phyloP scores from a whole-genome alignment of 176 grass and related monocot species.

The Aegilops speltoides region DNA sequence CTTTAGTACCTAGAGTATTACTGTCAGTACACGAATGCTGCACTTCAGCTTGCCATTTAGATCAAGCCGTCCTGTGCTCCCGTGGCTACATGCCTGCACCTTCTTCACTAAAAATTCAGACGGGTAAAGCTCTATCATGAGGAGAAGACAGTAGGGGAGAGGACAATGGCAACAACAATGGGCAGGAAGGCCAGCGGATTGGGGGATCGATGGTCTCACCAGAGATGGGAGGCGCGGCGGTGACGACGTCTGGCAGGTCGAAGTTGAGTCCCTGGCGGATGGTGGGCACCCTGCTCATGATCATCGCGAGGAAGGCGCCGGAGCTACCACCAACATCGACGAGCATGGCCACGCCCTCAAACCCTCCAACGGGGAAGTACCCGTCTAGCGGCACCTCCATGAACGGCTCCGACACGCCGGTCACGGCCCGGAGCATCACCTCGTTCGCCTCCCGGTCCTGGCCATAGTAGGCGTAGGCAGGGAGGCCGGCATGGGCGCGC shows the following conservation, averaged over 20 bases:
- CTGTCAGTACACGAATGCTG: too few relatives aligned
- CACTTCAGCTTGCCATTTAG: too few relatives aligned
- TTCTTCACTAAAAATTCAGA: too few relatives aligned
- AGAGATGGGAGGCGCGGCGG: conserved; percentile 51
- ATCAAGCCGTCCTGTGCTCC: too few relatives aligned
- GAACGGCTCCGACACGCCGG: conserved; percentile 78
- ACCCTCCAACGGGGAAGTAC: conserved; percentile 24
- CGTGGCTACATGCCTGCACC: too few relatives aligned
- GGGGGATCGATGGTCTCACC: conserved; percentile 19
- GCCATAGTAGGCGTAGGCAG: conserved; percentile 76
- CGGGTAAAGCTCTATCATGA: too few relatives aligned
- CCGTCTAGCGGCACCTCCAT: conserved; percentile 66
- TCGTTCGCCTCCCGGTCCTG: conserved; percentile 58
- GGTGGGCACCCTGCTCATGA: conserved; percentile 44
- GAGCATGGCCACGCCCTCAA: conserved; percentile 50
- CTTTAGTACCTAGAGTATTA: too few relatives aligned
- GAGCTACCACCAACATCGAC: conserved; percentile 89
- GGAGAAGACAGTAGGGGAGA: too few relatives aligned
- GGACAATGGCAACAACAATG: too few relatives aligned
- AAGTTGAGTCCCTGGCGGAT: conserved; percentile 70
- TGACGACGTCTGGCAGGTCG: conserved; percentile 77
- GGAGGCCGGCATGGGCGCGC: conserved; percentile 57
- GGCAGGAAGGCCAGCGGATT: too few relatives aligned
- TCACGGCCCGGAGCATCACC: conserved; percentile 73
- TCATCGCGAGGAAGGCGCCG: conserved; percentile 68